A percentile compares a stretch with the other conserved stretches of the same genome.
These are phyloP conservation scores for Colletotrichum higginsianum DNA, from an alignment of 2,329 filamentous ascomycete species.

Conservation along the genomic window DNA sequence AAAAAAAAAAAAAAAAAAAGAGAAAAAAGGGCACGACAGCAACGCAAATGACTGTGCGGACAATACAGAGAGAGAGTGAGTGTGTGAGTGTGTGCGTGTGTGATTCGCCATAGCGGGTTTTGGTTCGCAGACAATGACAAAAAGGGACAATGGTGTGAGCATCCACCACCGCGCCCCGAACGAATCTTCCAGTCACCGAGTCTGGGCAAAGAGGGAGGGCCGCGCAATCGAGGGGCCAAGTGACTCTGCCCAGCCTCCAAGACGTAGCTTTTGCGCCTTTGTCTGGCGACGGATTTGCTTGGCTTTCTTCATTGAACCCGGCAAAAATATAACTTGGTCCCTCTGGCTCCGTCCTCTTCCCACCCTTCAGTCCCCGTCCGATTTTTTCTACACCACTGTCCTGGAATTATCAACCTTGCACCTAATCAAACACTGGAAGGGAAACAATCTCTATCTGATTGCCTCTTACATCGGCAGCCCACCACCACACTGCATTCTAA, in stretches of 20 bases:
- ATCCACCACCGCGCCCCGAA: not conserved
- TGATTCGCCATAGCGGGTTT: not conserved
- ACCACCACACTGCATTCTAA: not conserved
- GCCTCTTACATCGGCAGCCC: not conserved
- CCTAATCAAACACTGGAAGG: not conserved
- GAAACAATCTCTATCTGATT: not conserved
- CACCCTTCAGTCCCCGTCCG: not conserved
- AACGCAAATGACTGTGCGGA: not conserved
- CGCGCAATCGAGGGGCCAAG: slow-evolving; percentile 38
- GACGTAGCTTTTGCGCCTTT: slow-evolving; percentile 23
- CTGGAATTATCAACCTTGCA: slow-evolving; percentile 14
- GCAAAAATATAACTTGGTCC: slow-evolving; percentile 37
- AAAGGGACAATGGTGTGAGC: slow-evolving; percentile 10
- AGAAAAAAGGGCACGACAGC: no score
- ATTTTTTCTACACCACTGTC: not conserved
- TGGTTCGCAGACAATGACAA: not conserved
- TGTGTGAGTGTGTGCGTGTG: no score
- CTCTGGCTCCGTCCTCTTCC: slow-evolving; percentile 1
- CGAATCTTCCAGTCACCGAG: slow-evolving; percentile 8
- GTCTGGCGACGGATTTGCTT: slow-evolving; percentile 31
- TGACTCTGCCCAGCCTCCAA: slow-evolving; percentile 42
- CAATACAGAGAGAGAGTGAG: no score
- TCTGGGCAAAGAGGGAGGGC: slow-evolving; percentile 30
- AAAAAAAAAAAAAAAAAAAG: no score
- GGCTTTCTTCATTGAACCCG: slow-evolving; percentile 24